Percentiles rank a stretch among this genome's conserved stretches.
Conservation (phyloP, 1,284 basidiomycete species). For the Irpex sp. region DNA sequence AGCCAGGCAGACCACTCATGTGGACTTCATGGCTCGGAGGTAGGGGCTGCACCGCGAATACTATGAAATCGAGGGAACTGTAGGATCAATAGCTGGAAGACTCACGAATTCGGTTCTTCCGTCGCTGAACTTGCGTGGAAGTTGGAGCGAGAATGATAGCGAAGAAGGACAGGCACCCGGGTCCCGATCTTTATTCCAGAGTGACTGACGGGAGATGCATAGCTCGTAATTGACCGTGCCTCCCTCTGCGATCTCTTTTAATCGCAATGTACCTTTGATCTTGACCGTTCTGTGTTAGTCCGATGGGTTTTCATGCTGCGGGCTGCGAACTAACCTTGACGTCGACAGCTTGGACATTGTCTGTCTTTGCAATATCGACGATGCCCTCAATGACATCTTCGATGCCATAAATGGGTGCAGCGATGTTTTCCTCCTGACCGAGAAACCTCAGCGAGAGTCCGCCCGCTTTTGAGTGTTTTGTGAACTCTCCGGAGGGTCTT, state of each 20-base stretch:
- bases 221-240: slow-evolving; percentile 50
- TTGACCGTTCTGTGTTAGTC: slow-evolving; percentile 22
- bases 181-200: slow-evolving; percentile 53
- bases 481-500: slow-evolving; percentile 45
- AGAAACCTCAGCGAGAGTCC: slow-evolving; percentile 46
- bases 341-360: slow-evolving; percentile 57
- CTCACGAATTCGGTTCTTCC: slow-evolving; percentile 56
- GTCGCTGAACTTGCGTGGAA: slow-evolving; percentile 57
- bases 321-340: slow-evolving; percentile 44
- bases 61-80: background rate
- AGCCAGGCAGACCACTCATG: slow-evolving; percentile 66
- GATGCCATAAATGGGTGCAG: slow-evolving; percentile 55
- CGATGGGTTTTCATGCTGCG: background rate
- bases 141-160: slow-evolving; percentile 48
- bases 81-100: slow-evolving; percentile 12
- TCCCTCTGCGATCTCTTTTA: slow-evolving; percentile 65
- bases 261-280: slow-evolving; percentile 56
- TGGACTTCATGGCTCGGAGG: slow-evolving; percentile 66
- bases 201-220: slow-evolving; percentile 44
- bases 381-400: slow-evolving; percentile 51
- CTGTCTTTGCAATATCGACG: slow-evolving; percentile 52
- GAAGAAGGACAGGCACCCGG: slow-evolving; percentile 45
- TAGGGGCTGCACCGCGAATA: slow-evolving; percentile 33
- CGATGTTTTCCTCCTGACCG: slow-evolving; percentile 46
- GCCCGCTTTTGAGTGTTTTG: slow-evolving; percentile 59